A percentile compares a stretch with the other conserved stretches of the same genome.
Conservation (phyloP, 2,329 filamentous ascomycete genomes). For the Tolypocladium album region DNA sequence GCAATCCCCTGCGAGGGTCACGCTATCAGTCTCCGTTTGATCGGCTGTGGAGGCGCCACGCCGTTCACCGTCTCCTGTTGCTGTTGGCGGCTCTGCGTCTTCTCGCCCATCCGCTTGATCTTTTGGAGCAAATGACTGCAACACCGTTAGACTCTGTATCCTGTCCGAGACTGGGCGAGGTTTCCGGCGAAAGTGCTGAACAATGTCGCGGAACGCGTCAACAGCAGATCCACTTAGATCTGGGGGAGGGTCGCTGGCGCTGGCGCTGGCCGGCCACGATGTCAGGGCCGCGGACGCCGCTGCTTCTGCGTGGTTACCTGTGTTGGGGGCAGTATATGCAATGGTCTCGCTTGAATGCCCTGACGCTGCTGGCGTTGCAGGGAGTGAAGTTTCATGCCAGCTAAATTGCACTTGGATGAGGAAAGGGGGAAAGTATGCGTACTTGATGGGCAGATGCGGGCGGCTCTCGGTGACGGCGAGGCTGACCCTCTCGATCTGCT, state of each 20-base stretch:
- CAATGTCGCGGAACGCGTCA: constrained; percentile 11
- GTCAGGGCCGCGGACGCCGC: not conserved
- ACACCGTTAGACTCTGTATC: constrained; percentile 18
- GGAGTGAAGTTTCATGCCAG: constrained; percentile 2
- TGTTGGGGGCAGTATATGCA: not conserved
- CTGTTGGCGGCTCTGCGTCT: constrained; percentile 13
- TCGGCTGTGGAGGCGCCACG: constrained; percentile 25
- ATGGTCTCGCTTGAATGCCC: not conserved
- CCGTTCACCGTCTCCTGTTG: constrained; percentile 22
- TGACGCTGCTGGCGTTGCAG: not conserved
- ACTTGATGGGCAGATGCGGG: constrained; percentile 46
- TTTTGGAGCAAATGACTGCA: constrained; percentile 45
- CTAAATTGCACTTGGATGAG: constrained; percentile 18
- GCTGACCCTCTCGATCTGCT: constrained; percentile 37
- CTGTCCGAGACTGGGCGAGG: constrained; percentile 16
- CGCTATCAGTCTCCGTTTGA: constrained; percentile 33
- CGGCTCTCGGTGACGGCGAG: constrained; percentile 47
- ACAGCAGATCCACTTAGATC: constrained; percentile 9
- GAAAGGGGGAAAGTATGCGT: constrained; percentile 27
- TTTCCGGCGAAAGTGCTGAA: constrained; percentile 14
- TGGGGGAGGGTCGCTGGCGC: not conserved
- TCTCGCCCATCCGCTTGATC: constrained; percentile 35
- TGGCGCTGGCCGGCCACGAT: not conserved
- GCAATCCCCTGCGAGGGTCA: constrained; percentile 10
- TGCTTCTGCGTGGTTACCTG: not conserved